A percentile compares a stretch with the other conserved stretches of the same genome.
Evolutionary conservation across 768 basidiomycete species (phyloP).

Genomic region (Suillus subalutaceus): DNA sequence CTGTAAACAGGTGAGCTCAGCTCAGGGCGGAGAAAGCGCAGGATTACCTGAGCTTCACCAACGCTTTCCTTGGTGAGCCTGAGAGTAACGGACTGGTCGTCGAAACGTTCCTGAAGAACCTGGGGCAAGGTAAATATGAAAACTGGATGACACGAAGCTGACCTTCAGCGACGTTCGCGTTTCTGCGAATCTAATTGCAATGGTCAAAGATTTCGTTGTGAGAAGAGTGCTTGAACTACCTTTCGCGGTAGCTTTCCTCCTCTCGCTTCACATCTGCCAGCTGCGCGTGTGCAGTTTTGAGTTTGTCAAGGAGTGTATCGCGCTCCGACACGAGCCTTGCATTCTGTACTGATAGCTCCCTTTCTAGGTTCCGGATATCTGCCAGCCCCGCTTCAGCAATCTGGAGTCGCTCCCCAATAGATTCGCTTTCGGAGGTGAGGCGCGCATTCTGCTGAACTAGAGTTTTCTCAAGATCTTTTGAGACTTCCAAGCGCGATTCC

Average conservation of each 20-base stretch:
- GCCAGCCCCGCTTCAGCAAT: conserved; percentile 19
- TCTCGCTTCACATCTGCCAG: conserved; percentile 21
- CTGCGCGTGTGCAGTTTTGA: conserved; percentile 19
- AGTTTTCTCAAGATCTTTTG: conserved; percentile 26
- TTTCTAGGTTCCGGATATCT: conserved; percentile 24
- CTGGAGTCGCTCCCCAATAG: conserved; percentile 19
- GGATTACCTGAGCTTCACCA: conserved; percentile 51
- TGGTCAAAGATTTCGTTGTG: conserved; percentile 2
- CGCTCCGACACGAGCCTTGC: conserved; percentile 23
- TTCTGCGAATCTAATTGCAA: conserved; percentile 22
- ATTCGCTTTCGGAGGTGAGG: conserved; percentile 30
- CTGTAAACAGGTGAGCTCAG: conserved; percentile 14
- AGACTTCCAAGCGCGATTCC: conserved; percentile 30
- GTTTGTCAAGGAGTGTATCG: conserved; percentile 24
- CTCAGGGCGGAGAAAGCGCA: neutral
- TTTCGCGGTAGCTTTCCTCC: conserved; percentile 24
- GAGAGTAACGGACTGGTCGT: conserved; percentile 56
- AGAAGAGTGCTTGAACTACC: conserved; percentile 20
- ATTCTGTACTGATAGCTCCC: conserved; percentile 18
- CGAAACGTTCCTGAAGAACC: conserved; percentile 61
- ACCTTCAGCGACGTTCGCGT: conserved; percentile 29
- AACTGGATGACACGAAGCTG: neutral
- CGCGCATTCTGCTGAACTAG: conserved; percentile 27
- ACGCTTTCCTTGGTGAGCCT: conserved; percentile 56
- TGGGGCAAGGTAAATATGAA: conserved; percentile 19